A percentile compares a stretch with the other conserved stretches of the same genome.
These are phyloP conservation scores for Leishmania amazonensis DNA, from an alignment of 208 protist species.

Conservation along the genomic window DNA sequence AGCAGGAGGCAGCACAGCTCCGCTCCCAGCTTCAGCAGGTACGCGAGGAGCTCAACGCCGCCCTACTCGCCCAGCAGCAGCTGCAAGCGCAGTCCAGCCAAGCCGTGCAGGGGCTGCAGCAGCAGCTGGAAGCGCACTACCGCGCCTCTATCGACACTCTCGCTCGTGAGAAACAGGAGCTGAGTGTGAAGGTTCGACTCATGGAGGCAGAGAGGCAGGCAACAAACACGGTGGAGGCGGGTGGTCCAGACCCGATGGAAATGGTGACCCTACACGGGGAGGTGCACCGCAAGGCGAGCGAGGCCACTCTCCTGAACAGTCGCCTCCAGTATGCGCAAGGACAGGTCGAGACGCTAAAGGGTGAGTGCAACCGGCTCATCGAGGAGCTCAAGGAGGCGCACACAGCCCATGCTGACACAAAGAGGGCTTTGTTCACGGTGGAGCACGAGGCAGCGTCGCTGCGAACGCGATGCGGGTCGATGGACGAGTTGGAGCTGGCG, in stretches of 20 bases:
- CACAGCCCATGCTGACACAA: constrained; percentile 43
- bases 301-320: constrained; percentile 63
- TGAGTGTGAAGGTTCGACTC: constrained; percentile 45
- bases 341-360: constrained; percentile 72
- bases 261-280: constrained; percentile 60
- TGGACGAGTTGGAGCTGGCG: constrained; percentile 58
- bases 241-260: constrained; percentile 32
- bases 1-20: constrained; percentile 26
- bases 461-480: constrained; percentile 44
- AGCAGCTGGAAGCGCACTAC: constrained; percentile 48
- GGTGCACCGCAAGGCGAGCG: constrained; percentile 48
- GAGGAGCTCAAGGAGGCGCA: constrained; percentile 63
- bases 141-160: constrained; percentile 39
- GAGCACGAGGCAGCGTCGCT: constrained; percentile 65
- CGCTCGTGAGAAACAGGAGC: constrained; percentile 49
- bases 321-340: constrained; percentile 64
- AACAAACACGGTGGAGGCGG: neutral
- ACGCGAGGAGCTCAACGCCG: constrained; percentile 39
- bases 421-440: constrained; percentile 57
- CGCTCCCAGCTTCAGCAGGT: constrained; percentile 40
- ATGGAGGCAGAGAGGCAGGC: constrained; percentile 43
- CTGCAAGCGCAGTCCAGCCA: constrained; percentile 9
- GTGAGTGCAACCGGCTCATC: constrained; percentile 69
- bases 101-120: constrained; percentile 11
- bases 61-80: constrained; percentile 23